Evolutionary conservation across 2,329 filamentous ascomycete species (phyloP).

Genomic region (Aspergillus pseudotamarii): DNA sequence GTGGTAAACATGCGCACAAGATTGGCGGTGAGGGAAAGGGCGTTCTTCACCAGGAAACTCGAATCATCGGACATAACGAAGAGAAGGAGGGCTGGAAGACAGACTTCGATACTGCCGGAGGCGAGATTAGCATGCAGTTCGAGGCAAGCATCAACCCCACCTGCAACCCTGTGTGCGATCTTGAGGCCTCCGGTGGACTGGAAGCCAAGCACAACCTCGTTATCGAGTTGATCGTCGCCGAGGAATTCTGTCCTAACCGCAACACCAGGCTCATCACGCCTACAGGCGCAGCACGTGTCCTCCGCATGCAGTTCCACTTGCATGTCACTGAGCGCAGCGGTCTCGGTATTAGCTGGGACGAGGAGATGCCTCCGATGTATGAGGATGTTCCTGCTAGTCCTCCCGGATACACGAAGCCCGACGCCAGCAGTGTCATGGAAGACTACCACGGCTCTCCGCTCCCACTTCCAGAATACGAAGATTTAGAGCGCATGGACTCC

Average conservation of each 20-base stretch:
- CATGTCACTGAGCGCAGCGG: conserved; percentile 81
- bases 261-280: conserved; percentile 76
- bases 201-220: conserved; percentile 83
- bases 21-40: conserved; percentile 70
- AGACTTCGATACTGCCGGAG: conserved; percentile 66
- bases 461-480: conserved; percentile 46
- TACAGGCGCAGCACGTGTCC: conserved; percentile 85
- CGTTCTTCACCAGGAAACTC: conserved; percentile 71
- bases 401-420: conserved; percentile 63
- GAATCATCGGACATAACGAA: conserved; percentile 77
- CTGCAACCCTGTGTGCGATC: conserved; percentile 73
- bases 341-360: conserved; percentile 93
- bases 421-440: conserved; percentile 47
- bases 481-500: conserved; percentile 49
- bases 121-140: conserved; percentile 83
- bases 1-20: conserved; percentile 71
- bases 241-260: conserved; percentile 76
- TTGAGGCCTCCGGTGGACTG: conserved; percentile 72
- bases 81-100: conserved; percentile 91
- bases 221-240: conserved; percentile 90
- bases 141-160: conserved; percentile 63
- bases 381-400: conserved; percentile 88
- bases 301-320: conserved; percentile 88
- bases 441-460: conserved; percentile 51
- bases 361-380: conserved; percentile 91